Conservation (phyloP, 108 stramenopile genomes). For the Cyclotella kingstonii region DNA sequence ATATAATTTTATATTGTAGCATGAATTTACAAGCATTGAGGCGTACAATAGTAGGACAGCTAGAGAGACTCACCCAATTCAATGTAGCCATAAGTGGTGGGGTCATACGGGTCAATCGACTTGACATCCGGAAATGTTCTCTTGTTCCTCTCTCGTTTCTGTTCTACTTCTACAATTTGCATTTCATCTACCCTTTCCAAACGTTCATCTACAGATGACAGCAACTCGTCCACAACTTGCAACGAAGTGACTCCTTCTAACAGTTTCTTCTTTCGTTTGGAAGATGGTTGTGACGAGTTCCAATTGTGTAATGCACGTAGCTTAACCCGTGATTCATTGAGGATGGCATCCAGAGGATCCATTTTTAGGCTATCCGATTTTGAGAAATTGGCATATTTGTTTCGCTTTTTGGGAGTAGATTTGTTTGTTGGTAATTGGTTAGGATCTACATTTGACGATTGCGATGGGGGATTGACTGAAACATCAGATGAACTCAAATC, state of each 20-base stretch:
- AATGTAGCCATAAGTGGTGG: conserved; percentile 79
- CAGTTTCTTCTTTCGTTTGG: conserved; percentile 2
- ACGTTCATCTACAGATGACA: conserved; percentile 5
- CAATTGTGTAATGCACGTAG: conserved; percentile 48
- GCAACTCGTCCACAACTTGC: conserved; percentile 26
- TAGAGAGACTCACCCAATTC: conserved; percentile 47
- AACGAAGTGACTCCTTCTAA: conserved; percentile 11
- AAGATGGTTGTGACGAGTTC: neutral
- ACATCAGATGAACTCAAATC: too few relatives aligned
- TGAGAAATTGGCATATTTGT: conserved; percentile 77
- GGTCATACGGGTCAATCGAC: conserved; percentile 84
- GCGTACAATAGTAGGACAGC: neutral
- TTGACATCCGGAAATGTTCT: conserved; percentile 67
- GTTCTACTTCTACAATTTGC: neutral
- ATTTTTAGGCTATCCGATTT: conserved; percentile 47
- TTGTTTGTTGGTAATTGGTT: neutral
- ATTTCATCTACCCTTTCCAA: conserved; percentile 1
- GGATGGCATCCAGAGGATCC: conserved; percentile 64
- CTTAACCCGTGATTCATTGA: conserved; percentile 58
- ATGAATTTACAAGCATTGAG: too few relatives aligned
- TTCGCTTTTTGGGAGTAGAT: conserved; percentile 54
- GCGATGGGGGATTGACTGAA: too few relatives aligned
- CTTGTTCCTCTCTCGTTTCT: conserved; percentile 35
- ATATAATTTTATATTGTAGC: neutral
- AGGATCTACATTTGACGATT: too few relatives aligned